Base-by-base conservation (phyloP, 305 asterid genomes). In the Fraxinus sp. region DNA sequence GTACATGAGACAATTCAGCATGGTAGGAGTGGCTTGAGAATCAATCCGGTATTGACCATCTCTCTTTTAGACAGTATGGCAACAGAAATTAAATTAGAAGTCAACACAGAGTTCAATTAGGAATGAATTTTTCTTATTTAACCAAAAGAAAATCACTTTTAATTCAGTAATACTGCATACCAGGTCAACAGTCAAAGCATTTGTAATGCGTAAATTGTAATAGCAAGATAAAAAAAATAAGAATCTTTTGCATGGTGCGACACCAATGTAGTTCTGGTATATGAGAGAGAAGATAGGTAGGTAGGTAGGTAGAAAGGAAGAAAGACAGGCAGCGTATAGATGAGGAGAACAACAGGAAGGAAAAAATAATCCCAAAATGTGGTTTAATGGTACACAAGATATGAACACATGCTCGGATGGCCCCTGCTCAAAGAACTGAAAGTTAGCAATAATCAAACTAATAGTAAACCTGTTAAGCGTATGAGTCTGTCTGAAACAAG, bases 11-110 rank as follows among this genome's bases (percentile, higher is more conserved):
- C 89, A 81, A 91, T 96, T 96, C 77, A 96, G 93, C 98, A 95
- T 96, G 86, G 99, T 96, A 33, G 95, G 97, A 80, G 99, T 96
- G 81, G 98, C 99, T 86, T 95, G 91, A 84, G 93, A 82, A 87
- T 96, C 98, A 35, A 96, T 96, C 88, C 98, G 93, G 91, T 97
- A 97, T 89, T 95, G 98, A 30, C 99, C 99, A 88, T 97, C 99
- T 87, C 98, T 97, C 99, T 97, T 87, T 86, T 82, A 78, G 86
- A 75, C 49, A 75, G 88, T 83, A 84, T n/a, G 80, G 77, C 28
- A 83, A 59, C 79, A 80, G 84, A 43, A 43, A 64, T 35, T 64
- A 83, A 72, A 33, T 71, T 30, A 71, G 77, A 68, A 13, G 74
- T 66, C 39, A 13, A 30, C 46, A 6, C 36, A 82, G 66, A 75